phyloP scores from a whole-genome alignment of 805 yeast species.

The Naumovozyma castellii region DNA sequence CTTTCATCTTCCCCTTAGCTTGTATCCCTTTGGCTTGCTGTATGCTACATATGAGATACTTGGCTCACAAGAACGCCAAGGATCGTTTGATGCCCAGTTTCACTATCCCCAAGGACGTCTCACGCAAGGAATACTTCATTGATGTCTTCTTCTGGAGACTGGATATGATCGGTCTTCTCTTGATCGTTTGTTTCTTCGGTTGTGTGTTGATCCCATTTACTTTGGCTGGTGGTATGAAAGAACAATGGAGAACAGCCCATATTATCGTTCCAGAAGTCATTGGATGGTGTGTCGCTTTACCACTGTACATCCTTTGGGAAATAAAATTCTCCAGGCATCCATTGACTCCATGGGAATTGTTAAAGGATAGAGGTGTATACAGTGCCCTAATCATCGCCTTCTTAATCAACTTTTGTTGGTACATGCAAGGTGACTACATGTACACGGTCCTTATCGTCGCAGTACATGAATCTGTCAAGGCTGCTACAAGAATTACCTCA shows the following conservation, averaged over 20 bases:
- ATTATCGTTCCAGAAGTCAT: conserved; percentile 62
- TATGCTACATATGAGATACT: conserved; percentile 45
- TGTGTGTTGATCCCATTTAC: conserved; percentile 65
- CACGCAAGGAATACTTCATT: conserved; percentile 30
- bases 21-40: conserved; percentile 51
- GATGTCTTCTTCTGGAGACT: conserved; percentile 48
- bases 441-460: conserved; percentile 60
- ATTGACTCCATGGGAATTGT: conserved; percentile 47
- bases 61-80: conserved; percentile 46
- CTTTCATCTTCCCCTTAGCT: conserved; percentile 59
- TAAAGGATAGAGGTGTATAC: conserved; percentile 67
- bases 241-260: conserved; percentile 50
- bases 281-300: conserved; percentile 60
- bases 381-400: conserved; percentile 53
- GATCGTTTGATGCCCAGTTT: conserved; percentile 48
- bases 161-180: conserved; percentile 53
- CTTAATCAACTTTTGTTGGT: conserved; percentile 51
- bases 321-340: conserved; percentile 47
- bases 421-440: conserved; percentile 61
- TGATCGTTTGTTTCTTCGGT: conserved; percentile 49
- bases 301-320: conserved; percentile 57
- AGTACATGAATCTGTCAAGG: conserved; percentile 44
- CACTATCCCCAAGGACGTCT: conserved; percentile 41
- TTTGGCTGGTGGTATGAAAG: conserved; percentile 53
- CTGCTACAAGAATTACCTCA: conserved; percentile 57